A percentile compares a stretch with the other conserved stretches of the same genome.
phyloP scores from a whole-genome alignment of 2,329 filamentous ascomycete species.

The Fusarium burgessii region DNA sequence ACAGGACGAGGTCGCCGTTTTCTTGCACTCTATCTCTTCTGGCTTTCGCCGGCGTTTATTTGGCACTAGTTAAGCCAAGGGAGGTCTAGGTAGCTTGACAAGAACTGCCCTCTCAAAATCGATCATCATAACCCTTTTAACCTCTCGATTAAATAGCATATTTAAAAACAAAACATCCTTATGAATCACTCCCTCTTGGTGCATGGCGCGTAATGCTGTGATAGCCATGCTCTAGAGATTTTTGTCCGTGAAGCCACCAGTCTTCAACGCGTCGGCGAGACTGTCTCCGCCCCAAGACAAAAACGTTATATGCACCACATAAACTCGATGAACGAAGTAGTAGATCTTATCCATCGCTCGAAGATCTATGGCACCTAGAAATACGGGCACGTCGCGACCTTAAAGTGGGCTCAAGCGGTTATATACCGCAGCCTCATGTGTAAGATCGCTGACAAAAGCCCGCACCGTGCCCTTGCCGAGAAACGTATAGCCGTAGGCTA shows the following conservation, averaged over 20 bases:
- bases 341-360: slow-evolving; percentile 48
- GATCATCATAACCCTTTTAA: slow-evolving; percentile 46
- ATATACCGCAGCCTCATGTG: slow-evolving; percentile 54
- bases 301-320: slow-evolving; percentile 51
- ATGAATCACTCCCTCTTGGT: slow-evolving; percentile 46
- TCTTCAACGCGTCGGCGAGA: not conserved
- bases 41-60: not conserved
- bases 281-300: slow-evolving; percentile 52
- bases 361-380: slow-evolving; percentile 50
- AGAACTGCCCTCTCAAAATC: slow-evolving; percentile 49
- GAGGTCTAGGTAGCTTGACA: slow-evolving; percentile 9
- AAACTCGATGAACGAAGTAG: slow-evolving; percentile 50
- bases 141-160: slow-evolving; percentile 45
- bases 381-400: slow-evolving; percentile 53
- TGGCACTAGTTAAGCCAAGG: not conserved
- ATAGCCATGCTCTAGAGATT: slow-evolving; percentile 23
- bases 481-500: slow-evolving; percentile 58
- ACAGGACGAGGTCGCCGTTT: not conserved
- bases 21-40: not conserved
- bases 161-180: slow-evolving; percentile 44
- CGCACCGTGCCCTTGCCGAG: slow-evolving; percentile 55
- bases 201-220: slow-evolving; percentile 37
- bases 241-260: not conserved
- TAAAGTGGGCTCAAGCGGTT: slow-evolving; percentile 50
- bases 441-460: slow-evolving; percentile 50